A percentile compares a stretch with the other conserved stretches of the same genome.
Evolutionary conservation across 192 early-diverging fungal genomes (phyloP).

Genomic region (Coemansia umbellata): DNA sequence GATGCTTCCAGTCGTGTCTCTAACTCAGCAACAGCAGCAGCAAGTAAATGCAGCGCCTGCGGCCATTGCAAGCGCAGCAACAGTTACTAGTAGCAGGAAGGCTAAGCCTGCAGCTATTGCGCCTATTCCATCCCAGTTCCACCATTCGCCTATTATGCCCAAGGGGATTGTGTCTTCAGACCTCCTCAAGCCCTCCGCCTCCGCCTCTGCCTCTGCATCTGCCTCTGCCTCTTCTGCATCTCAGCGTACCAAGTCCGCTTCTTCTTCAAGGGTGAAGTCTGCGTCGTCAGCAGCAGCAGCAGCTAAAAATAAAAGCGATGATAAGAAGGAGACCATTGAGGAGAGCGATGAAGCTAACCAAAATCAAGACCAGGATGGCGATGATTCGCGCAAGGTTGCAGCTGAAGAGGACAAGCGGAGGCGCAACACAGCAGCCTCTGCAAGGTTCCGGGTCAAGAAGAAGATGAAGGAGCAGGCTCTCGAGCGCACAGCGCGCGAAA

Average conservation of each 20-base stretch:
- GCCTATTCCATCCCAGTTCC: constrained; percentile 13
- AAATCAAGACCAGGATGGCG: background rate
- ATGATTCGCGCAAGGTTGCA: constrained; percentile 19
- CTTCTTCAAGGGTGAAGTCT: constrained; percentile 9
- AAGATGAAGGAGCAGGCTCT: constrained; percentile 87
- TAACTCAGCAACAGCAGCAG: constrained; percentile 16
- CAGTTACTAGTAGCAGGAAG: background rate
- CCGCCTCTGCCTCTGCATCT: too few species aligned
- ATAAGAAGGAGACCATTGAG: background rate
- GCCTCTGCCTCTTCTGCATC: background rate
- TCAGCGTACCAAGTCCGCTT: background rate
- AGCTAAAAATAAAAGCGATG: background rate
- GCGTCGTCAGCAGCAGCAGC: background rate
- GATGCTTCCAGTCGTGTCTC: constrained; percentile 23
- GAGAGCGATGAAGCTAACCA: background rate
- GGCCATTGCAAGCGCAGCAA: background rate
- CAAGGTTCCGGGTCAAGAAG: constrained; percentile 93
- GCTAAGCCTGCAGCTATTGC: constrained; percentile 13
- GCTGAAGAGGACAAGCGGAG: constrained; percentile 85
- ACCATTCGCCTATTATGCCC: constrained; percentile 25
- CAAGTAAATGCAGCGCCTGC: background rate
- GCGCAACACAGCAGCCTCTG: constrained; percentile 92
- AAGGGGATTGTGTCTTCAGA: constrained; percentile 10
- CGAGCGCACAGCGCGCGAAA: constrained; percentile 73
- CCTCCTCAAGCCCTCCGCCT: constrained; percentile 1